phyloP scores from a whole-genome alignment of 2,329 filamentous ascomycete genomes.

The Penicillium oxalicum region DNA sequence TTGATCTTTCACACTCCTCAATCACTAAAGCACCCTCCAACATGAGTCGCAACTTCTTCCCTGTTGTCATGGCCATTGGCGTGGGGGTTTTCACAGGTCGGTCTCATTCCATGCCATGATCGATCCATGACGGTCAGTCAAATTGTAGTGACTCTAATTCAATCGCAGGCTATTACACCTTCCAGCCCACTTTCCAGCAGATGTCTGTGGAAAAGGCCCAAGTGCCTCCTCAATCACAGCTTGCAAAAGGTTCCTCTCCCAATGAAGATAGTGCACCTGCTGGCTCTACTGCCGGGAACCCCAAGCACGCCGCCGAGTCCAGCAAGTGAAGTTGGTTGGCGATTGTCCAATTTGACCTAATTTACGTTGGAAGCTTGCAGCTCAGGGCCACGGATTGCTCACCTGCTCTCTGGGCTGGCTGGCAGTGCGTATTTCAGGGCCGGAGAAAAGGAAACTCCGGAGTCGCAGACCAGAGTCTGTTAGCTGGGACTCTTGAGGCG shows the following conservation, averaged over 20 bases:
- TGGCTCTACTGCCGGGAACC: background rate
- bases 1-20: constrained; percentile 1
- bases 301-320: background rate
- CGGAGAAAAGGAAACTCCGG: too few relatives aligned
- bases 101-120: background rate
- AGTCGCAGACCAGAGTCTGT: too few relatives aligned
- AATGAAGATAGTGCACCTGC: background rate
- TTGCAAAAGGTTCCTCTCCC: background rate
- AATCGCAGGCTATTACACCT: constrained; percentile 38
- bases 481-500: too few relatives aligned
- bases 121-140: background rate
- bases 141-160: constrained; percentile 12
- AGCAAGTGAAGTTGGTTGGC: background rate
- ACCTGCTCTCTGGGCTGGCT: too few relatives aligned
- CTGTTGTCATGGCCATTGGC: constrained; percentile 33
- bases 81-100: constrained; percentile 39
- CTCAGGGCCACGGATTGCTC: too few relatives aligned
- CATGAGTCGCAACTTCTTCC: constrained; percentile 37
- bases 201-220: constrained; percentile 28
- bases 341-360: background rate
- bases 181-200: constrained; percentile 38
- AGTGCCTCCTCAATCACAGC: constrained; percentile 6
- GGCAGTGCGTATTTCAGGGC: too few relatives aligned
- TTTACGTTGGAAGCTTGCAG: too few relatives aligned
- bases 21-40: background rate